Conservation (phyloP, 2,329 filamentous ascomycete genomes). For the Polychaeton citri region DNA sequence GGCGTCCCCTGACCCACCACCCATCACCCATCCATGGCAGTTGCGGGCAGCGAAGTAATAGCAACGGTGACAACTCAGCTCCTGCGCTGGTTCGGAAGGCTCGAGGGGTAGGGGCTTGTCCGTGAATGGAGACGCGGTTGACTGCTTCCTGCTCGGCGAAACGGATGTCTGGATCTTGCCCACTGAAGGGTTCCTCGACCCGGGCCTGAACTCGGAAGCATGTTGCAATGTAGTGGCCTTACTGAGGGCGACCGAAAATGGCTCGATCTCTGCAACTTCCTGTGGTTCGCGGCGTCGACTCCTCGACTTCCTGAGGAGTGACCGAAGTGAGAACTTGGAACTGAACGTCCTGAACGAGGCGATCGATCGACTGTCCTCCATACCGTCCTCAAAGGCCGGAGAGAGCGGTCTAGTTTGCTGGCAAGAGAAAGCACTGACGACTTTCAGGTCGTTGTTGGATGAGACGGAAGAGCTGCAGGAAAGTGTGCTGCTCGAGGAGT, state of each 20-base stretch:
- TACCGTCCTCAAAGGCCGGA: conserved; percentile 13
- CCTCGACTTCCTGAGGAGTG: conserved; percentile 2
- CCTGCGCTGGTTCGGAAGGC: conserved; percentile 6
- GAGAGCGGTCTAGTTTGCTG: conserved; percentile 10
- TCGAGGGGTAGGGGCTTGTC: conserved; percentile 4
- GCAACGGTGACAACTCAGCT: conserved; percentile 21
- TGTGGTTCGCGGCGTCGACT: neutral
- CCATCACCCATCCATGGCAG: conserved; percentile 23
- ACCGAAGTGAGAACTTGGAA: conserved; percentile 1
- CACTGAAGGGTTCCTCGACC: neutral
- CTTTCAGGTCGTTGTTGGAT: conserved; percentile 10
- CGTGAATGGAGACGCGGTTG: neutral
- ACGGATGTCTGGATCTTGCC: neutral
- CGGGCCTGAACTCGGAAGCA: neutral
- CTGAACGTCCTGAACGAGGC: neutral
- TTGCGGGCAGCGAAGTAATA: conserved; percentile 24
- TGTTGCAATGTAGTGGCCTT: neutral
- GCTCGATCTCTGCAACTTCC: neutral
- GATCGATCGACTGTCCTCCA: conserved; percentile 1
- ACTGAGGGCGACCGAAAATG: neutral
- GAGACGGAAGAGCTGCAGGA: conserved; percentile 10
- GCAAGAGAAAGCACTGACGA: conserved; percentile 1
- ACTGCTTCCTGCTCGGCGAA: neutral
- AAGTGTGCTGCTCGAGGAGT: conserved; percentile 17
- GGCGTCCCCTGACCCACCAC: conserved; percentile 19